phyloP scores from a whole-genome alignment of 768 basidiomycete species.

The Collybia sordida region DNA sequence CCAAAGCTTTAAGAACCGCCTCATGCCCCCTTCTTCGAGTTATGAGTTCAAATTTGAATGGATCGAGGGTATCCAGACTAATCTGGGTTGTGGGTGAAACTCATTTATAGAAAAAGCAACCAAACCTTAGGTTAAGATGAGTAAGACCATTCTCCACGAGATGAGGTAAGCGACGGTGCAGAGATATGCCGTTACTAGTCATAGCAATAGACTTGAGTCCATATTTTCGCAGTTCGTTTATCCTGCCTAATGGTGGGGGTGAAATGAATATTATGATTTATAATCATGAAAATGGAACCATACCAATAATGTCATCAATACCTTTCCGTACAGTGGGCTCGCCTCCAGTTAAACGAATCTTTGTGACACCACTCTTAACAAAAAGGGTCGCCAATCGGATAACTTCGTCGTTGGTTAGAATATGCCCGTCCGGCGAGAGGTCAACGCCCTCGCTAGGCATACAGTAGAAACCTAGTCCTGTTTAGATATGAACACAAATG shows the following conservation, averaged over 20 bases:
- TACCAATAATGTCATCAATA: constrained; percentile 68
- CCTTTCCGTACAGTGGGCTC: constrained; percentile 85
- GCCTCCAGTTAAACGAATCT: constrained; percentile 87
- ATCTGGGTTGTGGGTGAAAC: constrained; percentile 1
- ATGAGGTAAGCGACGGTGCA: constrained; percentile 70
- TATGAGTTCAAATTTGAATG: constrained; percentile 86
- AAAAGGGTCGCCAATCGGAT: constrained; percentile 74
- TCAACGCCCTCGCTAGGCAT: constrained; percentile 84
- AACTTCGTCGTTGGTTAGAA: constrained; percentile 77
- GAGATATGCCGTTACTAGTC: constrained; percentile 80
- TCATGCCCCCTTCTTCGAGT: constrained; percentile 77
- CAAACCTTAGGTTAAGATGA: constrained; percentile 67
- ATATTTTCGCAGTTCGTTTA: constrained; percentile 57
- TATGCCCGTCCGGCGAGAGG: constrained; percentile 64
- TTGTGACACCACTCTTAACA: constrained; percentile 78
- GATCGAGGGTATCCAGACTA: constrained; percentile 83
- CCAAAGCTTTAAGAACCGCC: constrained; percentile 67
- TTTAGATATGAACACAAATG: constrained; percentile 5
- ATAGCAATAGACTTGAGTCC: constrained; percentile 79
- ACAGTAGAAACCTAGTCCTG: constrained; percentile 78
- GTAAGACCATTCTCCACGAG: constrained; percentile 73
- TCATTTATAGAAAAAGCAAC: not conserved
- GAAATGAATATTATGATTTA: not conserved
- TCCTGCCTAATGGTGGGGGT: constrained; percentile 40
- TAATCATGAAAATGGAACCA: constrained; percentile 13